Conservation (phyloP, 192 early-diverging fungal species). For the Entophlyctis helioformis region DNA sequence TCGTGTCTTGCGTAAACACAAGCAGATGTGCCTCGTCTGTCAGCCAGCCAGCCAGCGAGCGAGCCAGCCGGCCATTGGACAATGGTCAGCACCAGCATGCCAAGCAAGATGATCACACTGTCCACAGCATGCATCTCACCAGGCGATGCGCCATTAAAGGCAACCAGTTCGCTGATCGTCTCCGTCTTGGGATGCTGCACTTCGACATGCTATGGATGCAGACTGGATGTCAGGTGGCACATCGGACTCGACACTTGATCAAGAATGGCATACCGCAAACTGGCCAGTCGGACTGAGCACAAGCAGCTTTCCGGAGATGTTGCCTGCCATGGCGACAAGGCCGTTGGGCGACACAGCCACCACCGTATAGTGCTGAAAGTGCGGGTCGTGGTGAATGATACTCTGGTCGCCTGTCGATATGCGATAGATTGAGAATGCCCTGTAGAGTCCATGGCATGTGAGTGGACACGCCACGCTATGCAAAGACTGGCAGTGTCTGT, state of each 20-base stretch:
- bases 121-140: background rate
- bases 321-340: conserved; percentile 36
- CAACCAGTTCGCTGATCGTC: conserved; percentile 2
- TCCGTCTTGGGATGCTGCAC: conserved; percentile 9
- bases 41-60: too few relatives aligned
- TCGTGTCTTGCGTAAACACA: too few relatives aligned
- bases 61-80: too few relatives aligned
- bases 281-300: conserved; percentile 27
- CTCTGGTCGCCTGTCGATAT: background rate
- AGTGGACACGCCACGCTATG: too few relatives aligned
- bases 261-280: too few relatives aligned
- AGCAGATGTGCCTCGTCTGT: too few relatives aligned
- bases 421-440: background rate
- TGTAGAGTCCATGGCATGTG: too few relatives aligned
- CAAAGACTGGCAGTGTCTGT: too few relatives aligned
- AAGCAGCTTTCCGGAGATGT: conserved; percentile 37
- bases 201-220: conserved; percentile 28
- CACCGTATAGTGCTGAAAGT: conserved; percentile 38
- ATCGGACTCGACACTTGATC: too few relatives aligned
- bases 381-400: conserved; percentile 18
- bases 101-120: background rate
- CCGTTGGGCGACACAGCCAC: conserved; percentile 39
- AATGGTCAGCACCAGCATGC: too few relatives aligned
- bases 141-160: background rate
- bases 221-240: too few relatives aligned